These are phyloP conservation scores for Xylariaceae sp. DNA, from an alignment of 2,329 filamentous ascomycete species.

Conservation along the genomic window DNA sequence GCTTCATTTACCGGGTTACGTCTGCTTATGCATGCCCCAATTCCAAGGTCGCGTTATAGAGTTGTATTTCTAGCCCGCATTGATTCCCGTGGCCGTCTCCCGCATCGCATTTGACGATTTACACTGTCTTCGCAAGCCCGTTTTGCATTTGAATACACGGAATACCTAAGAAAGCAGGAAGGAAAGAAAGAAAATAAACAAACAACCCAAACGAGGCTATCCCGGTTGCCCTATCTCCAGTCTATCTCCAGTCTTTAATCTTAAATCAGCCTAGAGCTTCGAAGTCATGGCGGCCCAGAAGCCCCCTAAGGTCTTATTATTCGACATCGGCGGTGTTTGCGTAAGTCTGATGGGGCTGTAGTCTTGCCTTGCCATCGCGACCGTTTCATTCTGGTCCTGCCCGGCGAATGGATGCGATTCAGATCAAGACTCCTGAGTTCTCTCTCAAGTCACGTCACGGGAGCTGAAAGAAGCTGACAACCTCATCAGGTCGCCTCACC, in stretches of 20 bases:
- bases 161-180: too few relatives aligned
- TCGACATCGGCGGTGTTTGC: slow-evolving; percentile 95
- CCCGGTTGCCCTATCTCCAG: background rate
- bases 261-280: background rate
- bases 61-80: background rate
- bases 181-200: too few relatives aligned
- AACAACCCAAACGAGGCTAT: background rate
- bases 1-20: background rate
- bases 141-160: background rate
- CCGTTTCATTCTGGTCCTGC: background rate
- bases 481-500: slow-evolving; percentile 71
- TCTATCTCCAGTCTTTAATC: background rate
- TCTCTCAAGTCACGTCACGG: background rate
- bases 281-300: slow-evolving; percentile 38
- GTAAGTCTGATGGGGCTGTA: slow-evolving; percentile 53
- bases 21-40: background rate
- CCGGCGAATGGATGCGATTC: too few relatives aligned
- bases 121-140: background rate
- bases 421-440: background rate
- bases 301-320: slow-evolving; percentile 71
- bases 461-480: background rate
- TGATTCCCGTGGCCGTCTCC: too few relatives aligned
- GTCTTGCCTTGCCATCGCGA: background rate
- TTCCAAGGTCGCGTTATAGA: too few relatives aligned
- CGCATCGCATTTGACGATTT: background rate